A percentile compares a stretch with the other conserved stretches of the same genome.
These are phyloP conservation scores for Leersia perrieri DNA, from an alignment of 176 grass and related monocot genomes.

Conservation along the genomic window DNA sequence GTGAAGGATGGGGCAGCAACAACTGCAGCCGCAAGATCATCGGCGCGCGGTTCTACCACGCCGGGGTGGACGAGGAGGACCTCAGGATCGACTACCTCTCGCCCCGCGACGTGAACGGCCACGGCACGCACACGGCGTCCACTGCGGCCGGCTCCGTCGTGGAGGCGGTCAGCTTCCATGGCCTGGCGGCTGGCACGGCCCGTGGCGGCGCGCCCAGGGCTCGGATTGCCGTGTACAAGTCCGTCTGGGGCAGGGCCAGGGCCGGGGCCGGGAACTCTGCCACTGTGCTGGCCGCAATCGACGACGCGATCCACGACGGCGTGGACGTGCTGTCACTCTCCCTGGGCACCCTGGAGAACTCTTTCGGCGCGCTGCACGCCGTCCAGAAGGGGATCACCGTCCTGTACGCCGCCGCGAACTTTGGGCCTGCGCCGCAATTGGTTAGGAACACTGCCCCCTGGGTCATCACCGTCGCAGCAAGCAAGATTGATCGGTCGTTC, in stretches of 20 bases:
- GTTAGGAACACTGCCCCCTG: neutral
- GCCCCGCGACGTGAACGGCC: neutral
- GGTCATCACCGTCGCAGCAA: constrained; percentile 38
- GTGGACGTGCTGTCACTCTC: constrained; percentile 32
- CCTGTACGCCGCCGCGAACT: neutral
- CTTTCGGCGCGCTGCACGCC: constrained; percentile 20
- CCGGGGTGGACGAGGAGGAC: neutral
- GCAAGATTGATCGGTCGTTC: constrained; percentile 30
- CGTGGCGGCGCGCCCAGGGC: constrained; percentile 14
- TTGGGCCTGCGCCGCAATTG: neutral
- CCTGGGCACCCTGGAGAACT: neutral
- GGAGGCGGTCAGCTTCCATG: constrained; percentile 2
- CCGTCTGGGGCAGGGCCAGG: neutral
- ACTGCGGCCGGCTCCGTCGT: constrained; percentile 2
- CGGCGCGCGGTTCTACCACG: constrained; percentile 21
- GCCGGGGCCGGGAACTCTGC: neutral
- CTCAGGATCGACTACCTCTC: neutral
- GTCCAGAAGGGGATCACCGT: constrained; percentile 37
- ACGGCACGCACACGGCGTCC: constrained; percentile 42
- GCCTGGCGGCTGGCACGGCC: neutral
- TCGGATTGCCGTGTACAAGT: constrained; percentile 30
- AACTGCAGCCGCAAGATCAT: constrained; percentile 43
- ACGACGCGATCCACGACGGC: constrained; percentile 33
- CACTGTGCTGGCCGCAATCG: constrained; percentile 33
- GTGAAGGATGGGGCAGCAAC: neutral